Conservation (phyloP, 2,329 filamentous ascomycete species). For the Verticillium tricorpus region DNA sequence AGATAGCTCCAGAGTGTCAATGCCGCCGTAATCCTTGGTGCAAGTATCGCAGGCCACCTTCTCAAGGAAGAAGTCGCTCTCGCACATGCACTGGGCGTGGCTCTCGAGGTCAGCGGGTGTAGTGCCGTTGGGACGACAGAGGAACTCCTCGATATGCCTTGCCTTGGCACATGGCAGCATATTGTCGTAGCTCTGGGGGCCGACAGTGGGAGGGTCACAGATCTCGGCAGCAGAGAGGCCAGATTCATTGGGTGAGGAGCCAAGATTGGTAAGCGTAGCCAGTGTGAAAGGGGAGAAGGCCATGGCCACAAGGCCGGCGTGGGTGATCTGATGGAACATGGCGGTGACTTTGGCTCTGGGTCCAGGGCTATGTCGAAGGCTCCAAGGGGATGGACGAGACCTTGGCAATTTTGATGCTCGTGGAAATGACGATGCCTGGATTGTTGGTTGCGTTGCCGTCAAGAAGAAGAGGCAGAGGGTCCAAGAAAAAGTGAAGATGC, state of each 20-base stretch:
- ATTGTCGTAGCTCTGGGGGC: slow-evolving; percentile 8
- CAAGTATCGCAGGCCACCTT: slow-evolving; percentile 38
- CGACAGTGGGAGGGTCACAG: not conserved
- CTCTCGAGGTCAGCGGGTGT: slow-evolving; percentile 13
- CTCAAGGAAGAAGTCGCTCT: slow-evolving; percentile 35
- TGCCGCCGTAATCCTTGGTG: slow-evolving; percentile 33
- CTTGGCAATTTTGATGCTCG: not conserved
- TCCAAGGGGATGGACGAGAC: not conserved
- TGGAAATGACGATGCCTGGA: not conserved
- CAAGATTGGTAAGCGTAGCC: not conserved
- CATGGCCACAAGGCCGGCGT: not conserved
- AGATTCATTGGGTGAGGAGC: not conserved
- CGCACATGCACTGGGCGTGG: slow-evolving; percentile 36
- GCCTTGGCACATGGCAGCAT: slow-evolving; percentile 27
- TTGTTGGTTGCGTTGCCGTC: not conserved
- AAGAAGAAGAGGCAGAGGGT: not conserved
- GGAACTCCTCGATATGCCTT: slow-evolving; percentile 23
- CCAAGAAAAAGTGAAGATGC: not conserved
- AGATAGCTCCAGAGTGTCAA: slow-evolving; percentile 26
- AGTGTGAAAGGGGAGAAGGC: not conserved
- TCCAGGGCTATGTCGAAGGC: not conserved
- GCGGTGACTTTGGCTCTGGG: not conserved
- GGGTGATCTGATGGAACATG: not conserved
- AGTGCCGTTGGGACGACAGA: slow-evolving; percentile 28
- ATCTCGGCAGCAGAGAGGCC: not conserved